A percentile compares a stretch with the other conserved stretches of the same genome.
Evolutionary conservation across 345 rosid genomes (phyloP).

Genomic region (Eucalyptus cloeziana): DNA sequence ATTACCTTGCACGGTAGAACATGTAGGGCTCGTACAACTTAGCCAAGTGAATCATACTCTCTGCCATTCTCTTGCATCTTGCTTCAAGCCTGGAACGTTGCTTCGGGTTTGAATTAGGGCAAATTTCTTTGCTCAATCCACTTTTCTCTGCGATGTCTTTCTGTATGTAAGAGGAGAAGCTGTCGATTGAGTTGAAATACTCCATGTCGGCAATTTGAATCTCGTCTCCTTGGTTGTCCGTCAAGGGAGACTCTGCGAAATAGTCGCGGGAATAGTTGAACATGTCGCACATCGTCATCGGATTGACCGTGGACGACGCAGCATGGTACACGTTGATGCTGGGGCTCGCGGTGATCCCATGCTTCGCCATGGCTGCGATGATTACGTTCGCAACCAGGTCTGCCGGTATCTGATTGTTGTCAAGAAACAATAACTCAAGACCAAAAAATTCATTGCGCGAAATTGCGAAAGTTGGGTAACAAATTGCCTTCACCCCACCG

Average conservation of each 20-base stretch:
- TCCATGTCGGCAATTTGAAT: background rate
- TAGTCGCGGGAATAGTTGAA: background rate
- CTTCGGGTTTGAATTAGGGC: no score
- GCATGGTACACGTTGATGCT: conserved; percentile 1
- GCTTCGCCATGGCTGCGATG: conserved; percentile 17
- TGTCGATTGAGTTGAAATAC: background rate
- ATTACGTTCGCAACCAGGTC: conserved; percentile 10
- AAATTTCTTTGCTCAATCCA: no score
- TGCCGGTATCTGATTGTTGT: conserved; percentile 6
- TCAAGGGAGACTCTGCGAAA: background rate
- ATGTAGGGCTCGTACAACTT: background rate
- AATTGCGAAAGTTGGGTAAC: background rate
- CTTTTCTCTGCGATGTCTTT: background rate
- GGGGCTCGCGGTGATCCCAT: background rate
- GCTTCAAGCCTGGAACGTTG: no score
- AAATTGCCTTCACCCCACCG: background rate
- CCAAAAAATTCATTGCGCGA: rapidly evolving
- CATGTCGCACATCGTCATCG: background rate
- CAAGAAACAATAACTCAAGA: background rate
- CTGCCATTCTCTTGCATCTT: background rate
- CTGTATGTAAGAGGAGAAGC: no score
- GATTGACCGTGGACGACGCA: conserved; percentile 8
- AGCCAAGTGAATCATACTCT: background rate
- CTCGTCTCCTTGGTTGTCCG: background rate
- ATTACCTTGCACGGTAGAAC: conserved; percentile 1